Evolutionary conservation across 73 alveolate species (phyloP).

Genomic region (Durusdinium trenchii): DNA sequence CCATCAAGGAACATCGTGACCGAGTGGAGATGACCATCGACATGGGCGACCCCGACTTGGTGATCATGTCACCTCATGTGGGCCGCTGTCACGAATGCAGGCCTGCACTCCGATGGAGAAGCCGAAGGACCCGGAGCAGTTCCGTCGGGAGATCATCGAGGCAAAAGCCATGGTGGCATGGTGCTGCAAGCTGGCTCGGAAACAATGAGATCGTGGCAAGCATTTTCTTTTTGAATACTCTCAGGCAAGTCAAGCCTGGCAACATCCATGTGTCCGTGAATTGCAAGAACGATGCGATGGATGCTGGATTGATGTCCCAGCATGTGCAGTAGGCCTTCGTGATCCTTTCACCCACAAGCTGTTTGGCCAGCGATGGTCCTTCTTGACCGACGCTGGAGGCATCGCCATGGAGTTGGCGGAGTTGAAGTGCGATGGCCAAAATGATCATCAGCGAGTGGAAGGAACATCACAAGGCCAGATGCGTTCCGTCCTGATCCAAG

Average conservation of each 20-base stretch:
- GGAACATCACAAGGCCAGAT: too few relatives aligned
- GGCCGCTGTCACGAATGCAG: not conserved
- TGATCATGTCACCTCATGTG: slow-evolving; percentile 24
- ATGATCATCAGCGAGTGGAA: too few relatives aligned
- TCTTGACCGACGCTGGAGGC: too few relatives aligned
- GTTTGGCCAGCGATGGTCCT: too few relatives aligned
- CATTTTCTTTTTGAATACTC: not conserved
- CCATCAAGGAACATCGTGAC: not conserved
- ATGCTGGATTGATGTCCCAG: not conserved
- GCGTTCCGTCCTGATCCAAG: too few relatives aligned
- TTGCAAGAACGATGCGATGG: not conserved
- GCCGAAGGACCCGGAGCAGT: not conserved
- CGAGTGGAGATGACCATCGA: not conserved
- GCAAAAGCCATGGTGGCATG: not conserved
- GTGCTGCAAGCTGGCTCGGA: not conserved
- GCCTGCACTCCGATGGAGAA: not conserved
- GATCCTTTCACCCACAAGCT: too few relatives aligned
- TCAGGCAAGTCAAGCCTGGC: not conserved
- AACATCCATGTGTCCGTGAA: not conserved
- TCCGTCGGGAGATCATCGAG: not conserved
- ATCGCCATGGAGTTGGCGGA: too few relatives aligned
- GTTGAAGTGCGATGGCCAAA: too few relatives aligned
- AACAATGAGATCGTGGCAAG: not conserved
- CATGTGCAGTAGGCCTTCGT: not conserved
- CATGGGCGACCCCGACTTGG: not conserved